Conservation (phyloP, 208 protist genomes). For the Acanthamoeba sp. region DNA sequence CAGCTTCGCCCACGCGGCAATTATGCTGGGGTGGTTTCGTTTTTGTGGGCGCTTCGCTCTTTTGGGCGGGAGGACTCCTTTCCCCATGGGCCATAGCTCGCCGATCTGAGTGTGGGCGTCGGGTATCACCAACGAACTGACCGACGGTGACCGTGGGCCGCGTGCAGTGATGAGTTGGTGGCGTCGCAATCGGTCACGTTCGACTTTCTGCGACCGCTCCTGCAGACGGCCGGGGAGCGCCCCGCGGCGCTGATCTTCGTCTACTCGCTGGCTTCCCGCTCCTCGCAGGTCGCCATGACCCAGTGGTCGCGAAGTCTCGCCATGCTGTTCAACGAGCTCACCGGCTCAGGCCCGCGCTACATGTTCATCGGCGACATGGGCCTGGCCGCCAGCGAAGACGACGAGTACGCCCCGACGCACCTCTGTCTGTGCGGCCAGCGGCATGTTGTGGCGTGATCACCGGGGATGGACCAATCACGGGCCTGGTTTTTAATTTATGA, state of each 20-base stretch:
- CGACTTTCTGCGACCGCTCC: not conserved
- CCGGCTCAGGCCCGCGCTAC: not conserved
- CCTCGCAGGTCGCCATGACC: not conserved
- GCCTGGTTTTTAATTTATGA: no score
- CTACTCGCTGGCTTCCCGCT: not conserved
- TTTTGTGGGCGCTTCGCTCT: no score
- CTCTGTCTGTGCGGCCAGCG: no score
- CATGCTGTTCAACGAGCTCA: not conserved
- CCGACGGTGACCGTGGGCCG: no score
- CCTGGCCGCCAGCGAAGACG: not conserved
- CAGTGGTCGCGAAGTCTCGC: not conserved
- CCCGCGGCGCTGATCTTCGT: not conserved
- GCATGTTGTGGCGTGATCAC: no score
- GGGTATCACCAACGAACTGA: no score
- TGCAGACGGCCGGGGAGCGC: not conserved
- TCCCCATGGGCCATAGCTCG: no score
- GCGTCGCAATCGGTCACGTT: not conserved
- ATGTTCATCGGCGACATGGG: conserved; percentile 14
- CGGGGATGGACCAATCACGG: no score
- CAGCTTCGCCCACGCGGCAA: no score
- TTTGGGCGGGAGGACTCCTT: no score
- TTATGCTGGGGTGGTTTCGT: no score
- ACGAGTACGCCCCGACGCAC: not conserved
- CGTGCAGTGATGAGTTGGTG: not conserved
- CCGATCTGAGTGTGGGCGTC: no score